phyloP scores from a whole-genome alignment of 1,284 basidiomycete genomes.

The Porphyrellus sp. region DNA sequence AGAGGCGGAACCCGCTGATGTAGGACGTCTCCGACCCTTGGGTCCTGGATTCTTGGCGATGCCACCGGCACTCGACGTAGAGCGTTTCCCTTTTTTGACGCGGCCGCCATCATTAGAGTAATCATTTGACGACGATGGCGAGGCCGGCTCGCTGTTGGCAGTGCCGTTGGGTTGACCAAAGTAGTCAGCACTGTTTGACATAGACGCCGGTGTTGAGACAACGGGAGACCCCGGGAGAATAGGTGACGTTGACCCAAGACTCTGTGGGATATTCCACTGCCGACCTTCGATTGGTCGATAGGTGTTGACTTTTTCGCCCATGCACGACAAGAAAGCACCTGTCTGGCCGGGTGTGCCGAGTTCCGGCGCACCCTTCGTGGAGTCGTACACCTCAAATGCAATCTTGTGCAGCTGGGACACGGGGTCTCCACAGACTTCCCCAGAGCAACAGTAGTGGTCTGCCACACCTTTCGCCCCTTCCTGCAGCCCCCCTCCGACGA shows the following conservation, averaged over 20 bases:
- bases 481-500: slow-evolving; percentile 83
- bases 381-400: slow-evolving; percentile 85
- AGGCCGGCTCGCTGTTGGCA: slow-evolving; percentile 62
- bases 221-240: slow-evolving; percentile 64
- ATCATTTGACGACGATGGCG: slow-evolving; percentile 62
- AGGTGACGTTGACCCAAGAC: slow-evolving; percentile 55
- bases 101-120: slow-evolving; percentile 79
- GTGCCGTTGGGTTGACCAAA: slow-evolving; percentile 45
- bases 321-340: slow-evolving; percentile 80
- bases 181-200: slow-evolving; percentile 56
- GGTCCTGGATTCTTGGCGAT: slow-evolving; percentile 54
- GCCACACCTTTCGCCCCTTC: slow-evolving; percentile 80
- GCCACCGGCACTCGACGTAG: slow-evolving; percentile 68
- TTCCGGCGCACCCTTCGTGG: slow-evolving; percentile 62
- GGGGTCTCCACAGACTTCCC: slow-evolving; percentile 89
- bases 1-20: slow-evolving; percentile 69
- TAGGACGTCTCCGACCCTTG: slow-evolving; percentile 67
- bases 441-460: slow-evolving; percentile 74
- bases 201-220: slow-evolving; percentile 59
- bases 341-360: slow-evolving; percentile 69
- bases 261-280: slow-evolving; percentile 56
- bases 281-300: slow-evolving; percentile 81
- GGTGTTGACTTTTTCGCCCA: slow-evolving; percentile 86
- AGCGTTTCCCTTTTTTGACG: slow-evolving; percentile 74
- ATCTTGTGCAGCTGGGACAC: slow-evolving; percentile 96